Evolutionary conservation across 441 rosid genomes (phyloP).

Genomic region (Macaranga tanarius): DNA sequence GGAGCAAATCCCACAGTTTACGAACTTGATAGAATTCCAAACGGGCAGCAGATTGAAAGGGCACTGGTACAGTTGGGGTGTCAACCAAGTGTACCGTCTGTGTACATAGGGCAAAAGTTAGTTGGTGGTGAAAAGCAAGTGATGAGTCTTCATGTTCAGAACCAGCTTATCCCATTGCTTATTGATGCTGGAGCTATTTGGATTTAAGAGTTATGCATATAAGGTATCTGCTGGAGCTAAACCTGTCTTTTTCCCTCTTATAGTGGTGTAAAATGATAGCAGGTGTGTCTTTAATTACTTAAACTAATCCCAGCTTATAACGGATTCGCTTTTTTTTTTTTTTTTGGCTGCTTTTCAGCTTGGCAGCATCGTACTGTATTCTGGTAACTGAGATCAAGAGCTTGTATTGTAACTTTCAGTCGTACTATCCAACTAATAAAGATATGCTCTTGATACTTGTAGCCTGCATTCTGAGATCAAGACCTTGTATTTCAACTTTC

Average conservation of each 20-base stretch:
- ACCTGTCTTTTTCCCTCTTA: neutral
- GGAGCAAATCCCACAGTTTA: slow-evolving; percentile 63
- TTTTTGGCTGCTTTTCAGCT: neutral
- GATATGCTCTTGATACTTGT: neutral
- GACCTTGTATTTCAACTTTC: neutral
- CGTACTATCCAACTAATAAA: neutral
- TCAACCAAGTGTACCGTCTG: slow-evolving; percentile 62
- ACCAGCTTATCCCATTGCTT: slow-evolving; percentile 59
- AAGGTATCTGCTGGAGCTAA: neutral
- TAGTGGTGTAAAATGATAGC: neutral
- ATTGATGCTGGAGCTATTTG: slow-evolving; percentile 43
- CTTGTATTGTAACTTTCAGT: neutral
- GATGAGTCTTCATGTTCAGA: slow-evolving; percentile 66
- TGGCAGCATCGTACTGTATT: neutral
- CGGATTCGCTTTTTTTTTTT: neutral
- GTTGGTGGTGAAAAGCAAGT: slow-evolving; percentile 71
- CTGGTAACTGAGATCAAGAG: neutral
- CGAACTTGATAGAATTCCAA: slow-evolving; percentile 54
- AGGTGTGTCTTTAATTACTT: neutral
- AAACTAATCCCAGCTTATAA: neutral
- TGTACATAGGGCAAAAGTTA: slow-evolving; percentile 66
- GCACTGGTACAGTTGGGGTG: slow-evolving; percentile 56
- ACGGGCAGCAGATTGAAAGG: slow-evolving; percentile 55
- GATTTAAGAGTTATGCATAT: slow-evolving; percentile 20
- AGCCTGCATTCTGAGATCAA: neutral